phyloP scores from a whole-genome alignment of 2,329 filamentous ascomycete genomes.

The Cryphonectria japonica region DNA sequence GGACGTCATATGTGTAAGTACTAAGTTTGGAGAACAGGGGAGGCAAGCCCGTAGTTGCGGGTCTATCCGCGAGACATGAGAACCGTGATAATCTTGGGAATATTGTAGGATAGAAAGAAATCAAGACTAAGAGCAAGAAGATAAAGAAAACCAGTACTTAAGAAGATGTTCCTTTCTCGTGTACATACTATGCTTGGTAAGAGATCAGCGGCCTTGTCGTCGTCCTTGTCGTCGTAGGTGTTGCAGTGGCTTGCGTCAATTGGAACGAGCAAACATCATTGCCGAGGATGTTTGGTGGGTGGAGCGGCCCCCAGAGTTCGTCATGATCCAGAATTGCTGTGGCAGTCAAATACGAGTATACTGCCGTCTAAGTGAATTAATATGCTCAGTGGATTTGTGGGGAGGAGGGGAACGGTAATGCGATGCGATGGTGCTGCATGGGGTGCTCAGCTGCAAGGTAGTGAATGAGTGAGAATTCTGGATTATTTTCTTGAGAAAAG shows the following conservation, averaged over 20 bases:
- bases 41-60: neutral
- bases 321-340: neutral
- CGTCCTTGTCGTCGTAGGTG: neutral
- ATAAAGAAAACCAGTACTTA: neutral
- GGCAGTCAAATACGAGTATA: no score
- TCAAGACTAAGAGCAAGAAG: no score
- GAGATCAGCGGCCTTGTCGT: constrained; percentile 1
- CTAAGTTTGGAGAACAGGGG: neutral
- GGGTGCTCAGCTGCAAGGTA: no score
- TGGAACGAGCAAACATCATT: neutral
- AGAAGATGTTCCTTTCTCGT: no score
- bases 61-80: neutral
- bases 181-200: neutral
- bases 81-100: no score
- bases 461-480: neutral
- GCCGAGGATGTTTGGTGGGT: constrained; percentile 4
- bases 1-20: neutral
- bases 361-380: neutral
- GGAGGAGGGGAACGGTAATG: neutral
- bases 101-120: no score
- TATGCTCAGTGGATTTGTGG: neutral
- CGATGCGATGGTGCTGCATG: neutral
- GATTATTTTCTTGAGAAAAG: neutral
- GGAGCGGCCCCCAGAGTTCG: neutral
- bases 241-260: neutral